Evolutionary conservation across 2,329 filamentous ascomycete genomes (phyloP), one percentile per base, ranked within the genome.

Genomic region (Fusarium acutatum): DNA sequence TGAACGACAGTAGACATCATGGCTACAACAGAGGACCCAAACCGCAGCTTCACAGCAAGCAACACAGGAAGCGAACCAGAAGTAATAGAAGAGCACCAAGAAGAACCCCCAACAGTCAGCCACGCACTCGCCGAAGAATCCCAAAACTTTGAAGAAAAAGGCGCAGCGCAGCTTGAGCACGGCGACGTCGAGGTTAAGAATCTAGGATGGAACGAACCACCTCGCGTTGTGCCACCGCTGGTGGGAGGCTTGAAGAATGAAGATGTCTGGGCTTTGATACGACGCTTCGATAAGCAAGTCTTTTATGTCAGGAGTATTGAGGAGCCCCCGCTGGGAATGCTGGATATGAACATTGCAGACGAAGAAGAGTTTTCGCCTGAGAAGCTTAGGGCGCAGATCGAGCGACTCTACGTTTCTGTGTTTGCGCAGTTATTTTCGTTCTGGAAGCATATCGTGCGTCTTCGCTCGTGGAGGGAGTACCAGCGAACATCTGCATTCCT

Each of bases 361-460:
- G 91, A 96, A 60, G 94, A 96, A 74, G 92, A 95, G 64, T 96
- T 96, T 80, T 94, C 92, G 0, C 94, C 94, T 0, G 94, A 96
- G 78, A 96, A 96, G 82, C 84, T 97, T 49, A 88, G 94, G 17
- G 89, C 91, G 6, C 94, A 93, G 60, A 80, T 96, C 8, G 94
- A 97, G 82, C 87, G 94, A 20, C 84, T 96, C 17, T 97, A 97
- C 80, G 95, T 94, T 87, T 94, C 92, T 0, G 89, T 97, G 1
- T 84, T 92, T 13, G 88, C 95, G 54, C 87, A 90, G 20, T 50
- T 94, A 18, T 87, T 94, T 47, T 87, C 85, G 0, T 87, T 89
- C 22, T 88, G 88, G 67, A 96, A 96, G 77, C 94, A 97, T 68
- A 87, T 95, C 70, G 91, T 89, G 6, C 87, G 94, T 18, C 82